A percentile compares a stretch with the other conserved stretches of the same genome.
These are phyloP conservation scores for Hanseniaspora hatyaiensis DNA, from an alignment of 805 yeast genomes.

Conservation along the genomic window DNA sequence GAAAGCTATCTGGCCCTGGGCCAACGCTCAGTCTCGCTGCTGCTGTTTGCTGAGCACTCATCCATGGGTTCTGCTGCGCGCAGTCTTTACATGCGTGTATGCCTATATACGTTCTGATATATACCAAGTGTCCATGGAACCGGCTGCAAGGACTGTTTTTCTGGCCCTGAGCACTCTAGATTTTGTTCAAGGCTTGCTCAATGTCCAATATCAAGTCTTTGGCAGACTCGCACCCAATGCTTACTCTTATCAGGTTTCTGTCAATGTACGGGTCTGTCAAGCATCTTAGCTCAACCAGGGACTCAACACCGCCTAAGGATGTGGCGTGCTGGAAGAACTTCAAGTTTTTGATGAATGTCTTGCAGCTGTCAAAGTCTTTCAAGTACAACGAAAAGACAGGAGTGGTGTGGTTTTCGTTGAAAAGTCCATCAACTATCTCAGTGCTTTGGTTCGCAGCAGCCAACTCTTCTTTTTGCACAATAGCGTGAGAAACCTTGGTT, in stretches of 20 bases:
- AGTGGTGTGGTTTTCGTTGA: slow-evolving; percentile 40
- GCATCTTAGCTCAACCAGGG: slow-evolving; percentile 83
- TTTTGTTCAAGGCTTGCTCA: slow-evolving; percentile 38
- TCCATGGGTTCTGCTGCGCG: too few relatives aligned
- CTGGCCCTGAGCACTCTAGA: too few relatives aligned
- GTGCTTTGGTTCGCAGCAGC: slow-evolving; percentile 32
- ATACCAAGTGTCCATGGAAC: too few relatives aligned
- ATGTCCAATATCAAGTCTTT: slow-evolving; percentile 70
- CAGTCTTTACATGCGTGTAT: too few relatives aligned
- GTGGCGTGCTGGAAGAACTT: slow-evolving; percentile 80
- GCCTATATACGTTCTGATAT: too few relatives aligned
- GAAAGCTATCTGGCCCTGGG: too few relatives aligned
- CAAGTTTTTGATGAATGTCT: slow-evolving; percentile 49
- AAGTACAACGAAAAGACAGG: slow-evolving; percentile 69
- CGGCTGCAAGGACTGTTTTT: too few relatives aligned
- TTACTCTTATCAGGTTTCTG: slow-evolving; percentile 53
- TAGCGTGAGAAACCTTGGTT: slow-evolving; percentile 51
- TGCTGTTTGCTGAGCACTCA: too few relatives aligned
- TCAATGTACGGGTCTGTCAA: slow-evolving; percentile 50
- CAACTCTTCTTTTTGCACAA: slow-evolving; percentile 42
- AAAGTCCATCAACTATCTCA: slow-evolving; percentile 54
- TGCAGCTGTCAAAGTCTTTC: slow-evolving; percentile 42
- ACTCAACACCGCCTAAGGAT: slow-evolving; percentile 85
- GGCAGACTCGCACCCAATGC: slow-evolving; percentile 68
- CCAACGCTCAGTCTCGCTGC: too few relatives aligned